Conservation (phyloP, 2,329 filamentous ascomycete species). For the Alternaria dauci region DNA sequence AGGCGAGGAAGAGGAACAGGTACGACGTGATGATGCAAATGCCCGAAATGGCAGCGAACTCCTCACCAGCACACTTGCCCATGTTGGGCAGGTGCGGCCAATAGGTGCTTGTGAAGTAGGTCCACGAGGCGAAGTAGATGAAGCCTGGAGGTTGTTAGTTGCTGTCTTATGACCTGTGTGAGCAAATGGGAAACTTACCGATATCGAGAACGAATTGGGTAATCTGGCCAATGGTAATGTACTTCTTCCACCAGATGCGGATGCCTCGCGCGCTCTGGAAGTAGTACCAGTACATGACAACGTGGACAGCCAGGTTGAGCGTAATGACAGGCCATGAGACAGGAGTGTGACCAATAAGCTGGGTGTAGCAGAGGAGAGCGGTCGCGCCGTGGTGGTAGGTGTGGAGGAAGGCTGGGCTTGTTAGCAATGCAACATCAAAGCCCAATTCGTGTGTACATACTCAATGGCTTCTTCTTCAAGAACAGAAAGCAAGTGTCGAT, state of each 20-base stretch:
- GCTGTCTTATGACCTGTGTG: slow-evolving; percentile 5
- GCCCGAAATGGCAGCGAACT: slow-evolving; percentile 92
- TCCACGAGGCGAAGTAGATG: slow-evolving; percentile 99
- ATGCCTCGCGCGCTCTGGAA: slow-evolving; percentile 97
- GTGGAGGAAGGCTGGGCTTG: slow-evolving; percentile 79
- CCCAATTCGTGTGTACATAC: slow-evolving; percentile 55
- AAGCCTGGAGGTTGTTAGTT: slow-evolving; percentile 69
- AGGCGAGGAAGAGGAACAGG: slow-evolving; percentile 97
- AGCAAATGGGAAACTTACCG: slow-evolving; percentile 64
- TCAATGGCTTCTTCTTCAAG: slow-evolving; percentile 99
- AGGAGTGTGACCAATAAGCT: slow-evolving; percentile 89
- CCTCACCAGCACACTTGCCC: slow-evolving; percentile 91
- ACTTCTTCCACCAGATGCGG: slow-evolving; percentile 99
- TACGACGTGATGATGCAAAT: slow-evolving; percentile 94
- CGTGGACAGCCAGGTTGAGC: slow-evolving; percentile 92
- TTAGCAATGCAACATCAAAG: slow-evolving; percentile 34
- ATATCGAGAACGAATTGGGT: slow-evolving; percentile 97
- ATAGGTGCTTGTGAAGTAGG: slow-evolving; percentile 94
- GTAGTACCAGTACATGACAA: slow-evolving; percentile 99
- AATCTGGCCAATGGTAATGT: slow-evolving; percentile 97
- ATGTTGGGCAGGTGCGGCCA: slow-evolving; percentile 83
- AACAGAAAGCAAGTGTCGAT: slow-evolving; percentile 96
- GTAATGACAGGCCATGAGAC: slow-evolving; percentile 96
- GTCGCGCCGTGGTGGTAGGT: slow-evolving; percentile 99
- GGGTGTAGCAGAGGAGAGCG: slow-evolving; percentile 96